Percentiles rank a stretch among this genome's conserved stretches.
Evolutionary conservation across 768 basidiomycete species (phyloP).

Genomic region (Boletus eberwhitei): DNA sequence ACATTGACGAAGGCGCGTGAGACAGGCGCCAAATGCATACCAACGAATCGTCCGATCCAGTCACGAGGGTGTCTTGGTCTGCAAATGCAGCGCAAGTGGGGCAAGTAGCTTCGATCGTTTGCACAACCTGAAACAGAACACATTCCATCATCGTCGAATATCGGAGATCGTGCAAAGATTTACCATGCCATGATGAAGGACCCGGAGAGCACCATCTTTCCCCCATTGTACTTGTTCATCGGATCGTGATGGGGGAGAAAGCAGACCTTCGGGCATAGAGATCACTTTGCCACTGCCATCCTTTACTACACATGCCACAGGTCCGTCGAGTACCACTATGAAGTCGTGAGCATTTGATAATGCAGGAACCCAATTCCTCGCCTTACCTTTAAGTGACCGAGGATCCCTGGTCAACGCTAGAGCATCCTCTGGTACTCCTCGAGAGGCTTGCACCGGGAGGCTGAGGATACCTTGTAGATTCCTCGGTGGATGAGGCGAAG

Average conservation of each 20-base stretch:
- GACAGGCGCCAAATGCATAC: constrained; percentile 79
- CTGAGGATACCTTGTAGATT: constrained; percentile 68
- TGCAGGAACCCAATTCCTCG: neutral
- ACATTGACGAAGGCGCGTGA: constrained; percentile 26
- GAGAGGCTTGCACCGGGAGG: constrained; percentile 65
- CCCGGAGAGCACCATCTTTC: constrained; percentile 53
- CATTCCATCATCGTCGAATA: neutral
- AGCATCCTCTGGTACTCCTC: constrained; percentile 84
- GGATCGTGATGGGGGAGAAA: constrained; percentile 55
- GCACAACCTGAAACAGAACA: constrained; percentile 49
- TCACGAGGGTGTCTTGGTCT: constrained; percentile 68
- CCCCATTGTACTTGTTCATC: constrained; percentile 75
- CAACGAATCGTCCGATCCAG: constrained; percentile 75
- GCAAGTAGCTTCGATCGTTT: constrained; percentile 71
- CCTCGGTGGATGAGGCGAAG: constrained; percentile 68
- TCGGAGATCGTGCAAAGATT: neutral
- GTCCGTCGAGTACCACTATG: constrained; percentile 39
- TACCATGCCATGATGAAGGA: constrained; percentile 63
- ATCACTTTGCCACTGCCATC: constrained; percentile 48
- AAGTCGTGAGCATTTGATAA: constrained; percentile 11
- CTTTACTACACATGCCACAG: constrained; percentile 44
- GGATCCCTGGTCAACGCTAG: constrained; percentile 59
- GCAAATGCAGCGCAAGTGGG: constrained; percentile 78
- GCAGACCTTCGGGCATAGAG: constrained; percentile 56
- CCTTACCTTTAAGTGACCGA: constrained; percentile 54